A percentile compares a stretch with the other conserved stretches of the same genome.
Evolutionary conservation across 306 rosid genomes (phyloP).

Genomic region (Ormosia semicastrata): DNA sequence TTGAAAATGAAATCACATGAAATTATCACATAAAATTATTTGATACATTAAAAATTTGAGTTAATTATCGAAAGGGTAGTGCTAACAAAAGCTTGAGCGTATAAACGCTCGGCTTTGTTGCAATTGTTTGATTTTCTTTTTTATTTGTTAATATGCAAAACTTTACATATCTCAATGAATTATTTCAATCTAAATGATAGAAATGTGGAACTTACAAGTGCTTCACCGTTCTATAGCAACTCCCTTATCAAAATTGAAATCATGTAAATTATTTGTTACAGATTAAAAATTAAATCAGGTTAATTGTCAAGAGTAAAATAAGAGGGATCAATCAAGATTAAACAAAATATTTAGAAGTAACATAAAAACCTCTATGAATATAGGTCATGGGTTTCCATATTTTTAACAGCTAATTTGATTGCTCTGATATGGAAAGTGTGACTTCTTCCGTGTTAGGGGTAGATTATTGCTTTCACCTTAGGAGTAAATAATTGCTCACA

Average conservation of each 20-base stretch:
- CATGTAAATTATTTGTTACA: not conserved
- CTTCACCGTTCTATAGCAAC: no score
- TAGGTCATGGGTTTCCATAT: slow-evolving; percentile 11
- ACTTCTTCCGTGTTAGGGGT: not conserved
- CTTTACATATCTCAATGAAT: no score
- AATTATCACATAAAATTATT: not conserved
- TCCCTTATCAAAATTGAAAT: no score
- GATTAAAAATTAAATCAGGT: not conserved
- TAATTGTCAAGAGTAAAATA: not conserved
- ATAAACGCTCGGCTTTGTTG: no score
- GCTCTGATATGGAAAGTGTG: not conserved
- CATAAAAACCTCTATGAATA: not conserved
- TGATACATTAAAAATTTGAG: not conserved
- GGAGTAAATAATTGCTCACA: slow-evolving; percentile 3
- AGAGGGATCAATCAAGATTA: not conserved
- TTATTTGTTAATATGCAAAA: no score
- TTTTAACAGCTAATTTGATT: not conserved
- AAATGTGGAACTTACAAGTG: no score
- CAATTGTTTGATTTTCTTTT: no score
- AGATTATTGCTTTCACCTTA: not conserved
- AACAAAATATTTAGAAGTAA: not conserved
- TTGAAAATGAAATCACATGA: not conserved
- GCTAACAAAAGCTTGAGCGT: no score
- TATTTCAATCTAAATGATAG: no score
- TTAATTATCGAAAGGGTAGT: no score